Evolutionary conservation across 2,329 filamentous ascomycete species (phyloP), one percentile per base, ranked within the genome.

Genomic region (Colletotrichum aenigma): DNA sequence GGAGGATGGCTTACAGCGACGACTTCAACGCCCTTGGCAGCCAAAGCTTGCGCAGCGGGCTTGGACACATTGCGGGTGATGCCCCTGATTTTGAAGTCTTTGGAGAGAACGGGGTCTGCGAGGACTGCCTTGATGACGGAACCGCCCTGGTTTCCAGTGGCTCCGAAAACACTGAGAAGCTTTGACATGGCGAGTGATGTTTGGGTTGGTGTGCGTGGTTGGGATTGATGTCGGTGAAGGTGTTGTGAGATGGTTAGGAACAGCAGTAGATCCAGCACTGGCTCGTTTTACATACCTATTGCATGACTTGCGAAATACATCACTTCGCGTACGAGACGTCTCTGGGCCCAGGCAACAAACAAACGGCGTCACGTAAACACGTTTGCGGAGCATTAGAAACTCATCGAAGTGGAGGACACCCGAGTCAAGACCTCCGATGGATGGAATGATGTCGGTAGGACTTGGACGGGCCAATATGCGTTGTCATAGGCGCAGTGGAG

Each of bases 71-170:
- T 84, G n/a, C 88, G 85, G 5, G 88, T 90, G 71, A 90, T 81
- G 61, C 83, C 88, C 3, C 88, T 86, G 61, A 90, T 82, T 30
- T 81, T 83, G 82, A 85, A 89, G 61, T 86, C 81, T 34, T 85
- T 82, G 48, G 84, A 86, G 18, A 89, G 84, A n/a, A 78, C 80
- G 4, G 88, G 79, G 82, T 90, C 86, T 69, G 83, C 83, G 75
- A 90, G 86, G 76, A 90, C 83, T 67, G 83, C 81, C 4, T 80
- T 76, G 71, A 89, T 83, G 34, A 90, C 86, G 34, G 87, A 88
- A 43, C 86, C 86, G 56, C 88, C 89, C 79, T 90, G 88, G 76
- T 85, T 84, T 71, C 88, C 88, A 4, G 88, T 89, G 68, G 86
- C 87, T 30, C 88, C 88, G 66, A 89, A 88, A n/a, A 88, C 85